phyloP scores from a whole-genome alignment of 23 red algal genomes.

The Agarophyton chilense region DNA sequence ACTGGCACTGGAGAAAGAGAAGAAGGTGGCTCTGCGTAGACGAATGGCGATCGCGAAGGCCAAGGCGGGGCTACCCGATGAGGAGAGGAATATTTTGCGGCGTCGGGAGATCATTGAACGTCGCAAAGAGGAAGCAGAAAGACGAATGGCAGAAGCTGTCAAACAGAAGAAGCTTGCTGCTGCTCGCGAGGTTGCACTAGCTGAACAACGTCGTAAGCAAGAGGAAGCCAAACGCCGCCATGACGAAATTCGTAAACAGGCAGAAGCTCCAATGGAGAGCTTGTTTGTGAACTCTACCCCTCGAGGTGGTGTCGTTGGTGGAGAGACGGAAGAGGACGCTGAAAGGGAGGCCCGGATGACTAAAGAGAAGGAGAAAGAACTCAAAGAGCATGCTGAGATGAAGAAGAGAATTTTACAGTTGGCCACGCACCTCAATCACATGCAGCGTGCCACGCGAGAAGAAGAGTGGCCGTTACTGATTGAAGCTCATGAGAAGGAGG shows the following conservation, averaged over 20 bases:
- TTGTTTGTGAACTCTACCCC: constrained; percentile 29
- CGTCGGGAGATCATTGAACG: constrained; percentile 78
- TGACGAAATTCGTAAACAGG: constrained; percentile 87
- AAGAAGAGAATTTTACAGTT: constrained; percentile 80
- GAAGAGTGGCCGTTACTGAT: constrained; percentile 64
- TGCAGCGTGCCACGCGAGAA: constrained; percentile 85
- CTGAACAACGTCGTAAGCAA: constrained; percentile 79
- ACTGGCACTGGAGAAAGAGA: constrained; percentile 57
- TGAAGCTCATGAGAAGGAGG: constrained; percentile 62
- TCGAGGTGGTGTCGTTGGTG: constrained; percentile 29
- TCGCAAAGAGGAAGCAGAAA: constrained; percentile 80
- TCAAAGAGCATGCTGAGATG: constrained; percentile 72
- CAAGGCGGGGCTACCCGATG: constrained; percentile 54
- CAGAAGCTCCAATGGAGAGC: constrained; percentile 62
- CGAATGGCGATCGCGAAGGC: constrained; percentile 51
- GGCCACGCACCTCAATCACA: constrained; percentile 81
- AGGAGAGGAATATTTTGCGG: constrained; percentile 64
- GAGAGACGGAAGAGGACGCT: constrained; percentile 43
- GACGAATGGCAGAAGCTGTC: constrained; percentile 60
- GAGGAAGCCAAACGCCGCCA: constrained; percentile 83
- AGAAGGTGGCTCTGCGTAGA: constrained; percentile 50
- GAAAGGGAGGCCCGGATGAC: constrained; percentile 82
- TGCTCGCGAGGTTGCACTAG: constrained; percentile 50
- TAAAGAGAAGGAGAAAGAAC: constrained; percentile 84
- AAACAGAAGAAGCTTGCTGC: constrained; percentile 81